Base-by-base conservation (phyloP, 2,329 filamentous ascomycete species). In the Sclerotinia minor region DNA sequence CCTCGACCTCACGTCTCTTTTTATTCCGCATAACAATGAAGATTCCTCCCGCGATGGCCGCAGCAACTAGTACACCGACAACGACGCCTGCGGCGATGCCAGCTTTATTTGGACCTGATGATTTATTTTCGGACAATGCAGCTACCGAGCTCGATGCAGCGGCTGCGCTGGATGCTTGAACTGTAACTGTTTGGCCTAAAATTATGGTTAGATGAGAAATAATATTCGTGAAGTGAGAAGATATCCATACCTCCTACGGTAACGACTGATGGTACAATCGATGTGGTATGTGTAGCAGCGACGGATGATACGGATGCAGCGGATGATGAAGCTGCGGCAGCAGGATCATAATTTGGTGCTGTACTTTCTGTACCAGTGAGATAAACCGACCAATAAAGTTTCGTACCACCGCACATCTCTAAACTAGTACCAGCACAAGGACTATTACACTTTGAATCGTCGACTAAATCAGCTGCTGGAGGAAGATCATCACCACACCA, bases 31-130 rank as follows among this genome's bases (percentile, higher is more conserved):
- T 80, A 75, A 86, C 91, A 77, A 96, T 88, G 79, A 92, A 89
- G 6, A 84, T 80, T 64, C 86, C 93, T 55, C 88, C 92, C 17
- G 86, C 81, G 24, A 91, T 83, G 19, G 83, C 90, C 65, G 82
- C 85, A 5, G 93, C 75, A 1, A 81, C 91, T 2, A 96, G 81
- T 2, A 97, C 87, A 68, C 92, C 93, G 11, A 95, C 91, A 2
- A 97, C 94, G 1, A 92, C 91, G 69, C 94, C 94, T 13, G 89
- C 94, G 24, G 91, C 93, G 72, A 98, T 94, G 60, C 90, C 92
- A 50, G 88, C 91, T n/a, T 87, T 91, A 53, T 69, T 77, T 61
- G 73, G 69, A 45, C 70, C 70, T 3, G 67, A 59, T 41, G 65
- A 63, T 3, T 35, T 9, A 7, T 65, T 65, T 7, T 50, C 32